Evolutionary conservation across 495 filamentous ascomycete species (phyloP), one percentile per base, ranked within the genome.

Genomic region (Penicillium salamii): DNA sequence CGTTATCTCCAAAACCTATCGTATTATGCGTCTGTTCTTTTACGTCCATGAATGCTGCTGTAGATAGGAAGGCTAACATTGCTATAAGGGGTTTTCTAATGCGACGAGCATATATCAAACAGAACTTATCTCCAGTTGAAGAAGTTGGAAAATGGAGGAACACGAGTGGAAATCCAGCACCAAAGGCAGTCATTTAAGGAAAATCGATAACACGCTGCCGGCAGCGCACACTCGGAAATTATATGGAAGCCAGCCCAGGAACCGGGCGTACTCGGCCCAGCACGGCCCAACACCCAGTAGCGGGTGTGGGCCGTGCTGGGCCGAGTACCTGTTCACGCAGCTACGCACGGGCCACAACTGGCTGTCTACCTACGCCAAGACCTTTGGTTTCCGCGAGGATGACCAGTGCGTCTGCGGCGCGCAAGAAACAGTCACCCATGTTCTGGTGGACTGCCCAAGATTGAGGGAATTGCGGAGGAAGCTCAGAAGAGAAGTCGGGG

Each of bases 341-440:
- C 37, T 62, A 21, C 55, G 49, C 24, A 53, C 52, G 40, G 55
- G 55, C 32, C 52, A 62, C 41, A 49, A 37, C 21, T 62, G 49
- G 52, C 23, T 62, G 42, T 41, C 55, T 4, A 53, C 20, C 18
- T 52, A 58, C 32, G 18, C 15, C 8, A 62, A 55, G 24, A 21
- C 4, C 1, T 34, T 42, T 24, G 20, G 53, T 6, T 55, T 33
- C 20, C 36, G 50, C 1, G 55, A 59, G 3, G 52, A 62, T 18
- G 52, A 59, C 29, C 37, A 40, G 17, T 59, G 55, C 35, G 49
- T 19, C 7, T 55, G 42, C 46, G 54, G 49, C 13, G 51, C 47
- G 28, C 51, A 40, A 46, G 58, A 61, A 35, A 61, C 44, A 23
- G 58, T 58, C 26, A 45, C 24, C 18, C 44, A 61, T 19, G 51